Percentiles rank a stretch among this genome's conserved stretches.
Evolutionary conservation across 2,329 filamentous ascomycete genomes (phyloP).

Genomic region (Neonectria punicea): DNA sequence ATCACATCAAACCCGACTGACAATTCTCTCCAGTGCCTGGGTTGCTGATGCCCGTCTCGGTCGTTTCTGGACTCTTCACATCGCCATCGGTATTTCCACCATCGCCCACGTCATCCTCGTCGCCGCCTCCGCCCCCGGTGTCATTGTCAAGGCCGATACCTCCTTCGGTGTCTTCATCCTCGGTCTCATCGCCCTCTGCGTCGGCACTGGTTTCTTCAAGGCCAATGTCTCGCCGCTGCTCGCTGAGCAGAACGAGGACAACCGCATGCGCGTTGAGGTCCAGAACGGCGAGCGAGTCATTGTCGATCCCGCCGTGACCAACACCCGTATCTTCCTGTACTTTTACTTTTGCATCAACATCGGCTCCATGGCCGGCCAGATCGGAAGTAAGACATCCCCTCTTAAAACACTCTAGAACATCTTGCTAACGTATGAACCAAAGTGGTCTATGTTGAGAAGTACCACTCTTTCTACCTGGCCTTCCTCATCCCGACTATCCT

Average conservation of each 20-base stretch:
- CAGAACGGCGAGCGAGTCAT: constrained; percentile 73
- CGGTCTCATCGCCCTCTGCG: constrained; percentile 63
- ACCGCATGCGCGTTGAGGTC: constrained; percentile 66
- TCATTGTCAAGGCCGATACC: constrained; percentile 67
- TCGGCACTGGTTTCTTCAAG: constrained; percentile 85
- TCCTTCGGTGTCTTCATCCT: constrained; percentile 76
- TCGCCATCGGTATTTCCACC: constrained; percentile 73
- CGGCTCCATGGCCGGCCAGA: constrained; percentile 69
- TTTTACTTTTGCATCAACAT: constrained; percentile 70
- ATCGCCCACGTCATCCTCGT: constrained; percentile 75
- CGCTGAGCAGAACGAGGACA: constrained; percentile 74
- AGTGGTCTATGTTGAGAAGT: constrained; percentile 74
- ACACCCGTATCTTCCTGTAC: constrained; percentile 75
- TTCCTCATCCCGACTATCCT: constrained; percentile 74
- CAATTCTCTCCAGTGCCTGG: constrained; percentile 51
- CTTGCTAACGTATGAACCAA: neutral
- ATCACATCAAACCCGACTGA: constrained; percentile 9
- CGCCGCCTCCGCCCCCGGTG: constrained; percentile 69
- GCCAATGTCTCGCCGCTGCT: constrained; percentile 79
- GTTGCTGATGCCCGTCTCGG: constrained; percentile 77
- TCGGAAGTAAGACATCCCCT: constrained; percentile 55
- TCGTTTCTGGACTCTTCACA: constrained; percentile 78
- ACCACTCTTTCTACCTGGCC: constrained; percentile 79
- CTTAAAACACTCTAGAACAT: neutral
- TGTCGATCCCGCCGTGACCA: constrained; percentile 74